Base-by-base conservation (phyloP, 306 rosid species). In the Quercus agrifolia region DNA sequence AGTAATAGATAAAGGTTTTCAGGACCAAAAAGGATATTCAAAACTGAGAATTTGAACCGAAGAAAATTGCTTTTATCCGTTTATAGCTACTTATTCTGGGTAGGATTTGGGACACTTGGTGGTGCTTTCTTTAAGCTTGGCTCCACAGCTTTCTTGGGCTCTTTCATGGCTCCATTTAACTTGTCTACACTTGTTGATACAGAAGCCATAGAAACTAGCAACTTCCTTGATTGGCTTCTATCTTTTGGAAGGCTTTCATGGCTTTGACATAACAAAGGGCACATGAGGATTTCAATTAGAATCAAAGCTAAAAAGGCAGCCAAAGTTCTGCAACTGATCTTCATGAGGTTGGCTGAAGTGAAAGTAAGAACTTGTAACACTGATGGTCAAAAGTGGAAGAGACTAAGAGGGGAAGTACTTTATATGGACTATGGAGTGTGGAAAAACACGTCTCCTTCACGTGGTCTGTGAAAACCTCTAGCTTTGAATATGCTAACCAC, bases 21-120 rank as follows among this genome's bases (percentile, higher is more conserved):
- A 72, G 71, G 6, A 81, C 41, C 44, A 78, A 74, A 71, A 52
- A 63, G 67, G 61, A 82, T 28, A 49, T 64, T 55, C 69, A 15
- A 56, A 54, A 35, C 63, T 21, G 66, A 14, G 78, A 30, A 4
- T 52, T 33, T 56, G 70, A 75, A 62, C 76, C 33, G 76, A 31
- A n/a, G 72, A 77, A 81, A 73, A 70, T 78, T 74, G 77, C 8
- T 25, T 1, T n/a, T 30, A 28, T 54, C 41, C 57, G 3, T 17
- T 51, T n/a, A 58, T 51, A 62, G 46, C 84, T 83, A 86, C 89
- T 84, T 83, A 74, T 90, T 90, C 79, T 90, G 94, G 5, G 83
- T 90, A 69, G 94, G 94, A 86, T 90, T 88, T 75, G 90, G 89
- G n/a, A 80, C 84, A 69, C 83, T 88, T 17, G 88, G 81, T 23